Evolutionary conservation across 2,329 filamentous ascomycete species (phyloP), one percentile per base, ranked within the genome.

Genomic region (Pestalotiopsis sp.): DNA sequence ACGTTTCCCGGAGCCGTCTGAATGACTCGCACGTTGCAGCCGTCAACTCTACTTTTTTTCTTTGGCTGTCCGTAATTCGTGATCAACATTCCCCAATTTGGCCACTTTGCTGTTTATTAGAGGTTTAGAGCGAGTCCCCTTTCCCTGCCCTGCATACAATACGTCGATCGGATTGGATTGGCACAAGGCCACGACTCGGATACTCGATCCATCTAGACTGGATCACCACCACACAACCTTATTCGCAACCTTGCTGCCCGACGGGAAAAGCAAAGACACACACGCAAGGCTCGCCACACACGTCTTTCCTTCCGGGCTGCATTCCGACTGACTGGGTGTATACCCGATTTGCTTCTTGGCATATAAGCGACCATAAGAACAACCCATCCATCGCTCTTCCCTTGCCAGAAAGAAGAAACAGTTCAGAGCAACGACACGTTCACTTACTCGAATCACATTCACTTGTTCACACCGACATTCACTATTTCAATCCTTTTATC

Each of bases 171-270:
- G 17, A 52, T 52, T 20, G 31, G 31, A 52, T 52, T 52, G 45
- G 45, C 17, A 23, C 17, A 2, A 17, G 45, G 45, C 45, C 45
- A 52, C 45, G 20, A n/a, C 45, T 20, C 17, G 12, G 17, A 52
- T 52, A n/a, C 41, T 45, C 41, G 4, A 4, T 45, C 41, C 17
- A 13, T 45, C 41, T 52, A 36, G 31, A 36, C 45, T 20, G 20
- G 45, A n/a, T 17, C 17, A n/a, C 25, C 9, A 39, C 25, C 25
- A 62, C 36, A 62, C 31, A 62, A 62, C 59, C 59, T 62, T 62
- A 62, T 62, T 62, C 31, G 36, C 59, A 62, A 62, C 59, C 59
- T 62, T 62, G 59, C 59, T n/a, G 59, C 59, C 59, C 59, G 23
- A 62, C 45, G 23, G 17, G 17, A 9, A 59, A 27, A 59, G 56